phyloP scores from a whole-genome alignment of 2,329 filamentous ascomycete species.

The Dactylellina haptotyla region DNA sequence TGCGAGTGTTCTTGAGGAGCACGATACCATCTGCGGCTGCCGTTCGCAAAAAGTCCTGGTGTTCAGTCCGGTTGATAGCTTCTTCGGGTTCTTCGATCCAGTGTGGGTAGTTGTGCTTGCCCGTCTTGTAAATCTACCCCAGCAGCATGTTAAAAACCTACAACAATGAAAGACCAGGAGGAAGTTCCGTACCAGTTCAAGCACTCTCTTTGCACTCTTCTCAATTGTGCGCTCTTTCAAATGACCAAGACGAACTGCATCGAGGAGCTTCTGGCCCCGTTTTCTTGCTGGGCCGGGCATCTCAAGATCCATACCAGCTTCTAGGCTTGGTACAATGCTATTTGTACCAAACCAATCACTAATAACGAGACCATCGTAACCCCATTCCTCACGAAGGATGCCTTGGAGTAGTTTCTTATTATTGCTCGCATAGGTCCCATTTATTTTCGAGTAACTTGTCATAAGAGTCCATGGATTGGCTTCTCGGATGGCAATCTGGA shows the following conservation, averaged over 20 bases:
- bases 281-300: slow-evolving; percentile 61
- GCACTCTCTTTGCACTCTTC: slow-evolving; percentile 59
- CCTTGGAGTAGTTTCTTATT: slow-evolving; percentile 66
- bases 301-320: slow-evolving; percentile 60
- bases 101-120: slow-evolving; percentile 56
- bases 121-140: slow-evolving; percentile 56
- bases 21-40: slow-evolving; percentile 77
- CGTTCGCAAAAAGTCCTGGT: slow-evolving; percentile 68
- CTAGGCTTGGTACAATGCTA: slow-evolving; percentile 58
- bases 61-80: slow-evolving; percentile 59
- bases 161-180: neutral
- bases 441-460: slow-evolving; percentile 71
- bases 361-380: slow-evolving; percentile 69
- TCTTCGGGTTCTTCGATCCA: slow-evolving; percentile 57
- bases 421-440: slow-evolving; percentile 69
- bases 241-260: slow-evolving; percentile 59
- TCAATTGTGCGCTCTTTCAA: slow-evolving; percentile 58
- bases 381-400: slow-evolving; percentile 69
- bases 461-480: slow-evolving; percentile 68
- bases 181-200: slow-evolving; percentile 58
- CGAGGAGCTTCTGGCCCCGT: slow-evolving; percentile 57
- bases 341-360: slow-evolving; percentile 67
- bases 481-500: slow-evolving; percentile 69
- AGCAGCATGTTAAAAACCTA: neutral
- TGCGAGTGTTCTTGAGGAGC: slow-evolving; percentile 76